A percentile compares a stretch with the other conserved stretches of the same genome.
Evolutionary conservation across 2,329 filamentous ascomycete genomes (phyloP).

Genomic region (Niveomyces coronatus): DNA sequence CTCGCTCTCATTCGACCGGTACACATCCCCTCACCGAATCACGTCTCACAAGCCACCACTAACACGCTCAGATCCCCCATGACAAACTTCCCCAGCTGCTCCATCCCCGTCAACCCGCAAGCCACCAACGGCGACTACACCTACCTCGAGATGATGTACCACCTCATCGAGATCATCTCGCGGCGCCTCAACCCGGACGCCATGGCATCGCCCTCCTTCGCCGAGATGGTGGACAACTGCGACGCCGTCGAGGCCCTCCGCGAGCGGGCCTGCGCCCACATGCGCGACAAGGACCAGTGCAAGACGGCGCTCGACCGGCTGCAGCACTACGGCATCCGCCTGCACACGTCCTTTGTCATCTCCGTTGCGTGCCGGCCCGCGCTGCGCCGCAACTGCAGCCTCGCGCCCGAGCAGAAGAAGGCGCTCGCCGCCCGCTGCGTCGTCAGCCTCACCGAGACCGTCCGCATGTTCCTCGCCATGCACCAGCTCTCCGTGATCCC

Average conservation of each 20-base stretch:
- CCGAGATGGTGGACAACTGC: slow-evolving; percentile 48
- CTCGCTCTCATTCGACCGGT: slow-evolving; percentile 56
- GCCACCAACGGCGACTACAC: slow-evolving; percentile 38
- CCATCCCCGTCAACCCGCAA: slow-evolving; percentile 37
- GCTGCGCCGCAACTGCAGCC: slow-evolving; percentile 42
- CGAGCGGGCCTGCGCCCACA: slow-evolving; percentile 36
- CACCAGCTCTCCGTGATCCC: slow-evolving; percentile 57
- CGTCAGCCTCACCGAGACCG: slow-evolving; percentile 51
- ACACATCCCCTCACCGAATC: slow-evolving; percentile 15
- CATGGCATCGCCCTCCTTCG: slow-evolving; percentile 37
- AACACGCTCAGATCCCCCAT: slow-evolving; percentile 40
- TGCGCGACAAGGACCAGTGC: slow-evolving; percentile 51
- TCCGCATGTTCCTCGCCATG: slow-evolving; percentile 60
- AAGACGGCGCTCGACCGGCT: slow-evolving; percentile 53
- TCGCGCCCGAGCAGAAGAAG: slow-evolving; percentile 42
- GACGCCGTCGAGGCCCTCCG: slow-evolving; percentile 42
- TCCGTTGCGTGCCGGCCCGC: slow-evolving; percentile 56
- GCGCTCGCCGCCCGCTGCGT: slow-evolving; percentile 49
- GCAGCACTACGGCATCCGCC: slow-evolving; percentile 53
- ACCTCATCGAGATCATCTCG: slow-evolving; percentile 51
- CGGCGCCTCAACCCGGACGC: slow-evolving; percentile 46
- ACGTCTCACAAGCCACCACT: neutral
- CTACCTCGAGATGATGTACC: slow-evolving; percentile 56
- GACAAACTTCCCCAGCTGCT: slow-evolving; percentile 47
- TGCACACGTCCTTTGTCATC: slow-evolving; percentile 55